A percentile compares a stretch with the other conserved stretches of the same genome.
Evolutionary conservation across 805 yeast species (phyloP).

Genomic region (Candida ponderosae): DNA sequence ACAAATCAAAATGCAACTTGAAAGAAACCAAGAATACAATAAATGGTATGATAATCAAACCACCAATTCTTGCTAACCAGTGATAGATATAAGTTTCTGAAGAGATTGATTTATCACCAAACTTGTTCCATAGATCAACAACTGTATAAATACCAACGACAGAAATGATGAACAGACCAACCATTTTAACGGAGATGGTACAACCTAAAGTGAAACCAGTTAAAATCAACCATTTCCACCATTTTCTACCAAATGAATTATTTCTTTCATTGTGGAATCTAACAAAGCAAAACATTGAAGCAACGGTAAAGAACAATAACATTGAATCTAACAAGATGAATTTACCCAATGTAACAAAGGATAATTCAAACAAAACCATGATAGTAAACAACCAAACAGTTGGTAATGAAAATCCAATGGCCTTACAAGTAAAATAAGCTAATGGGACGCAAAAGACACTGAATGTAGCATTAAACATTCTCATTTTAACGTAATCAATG

Average conservation of each 20-base stretch:
- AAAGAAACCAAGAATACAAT: conserved; percentile 56
- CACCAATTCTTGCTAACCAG: conserved; percentile 60
- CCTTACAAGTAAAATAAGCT: conserved; percentile 74
- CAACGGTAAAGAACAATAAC: conserved; percentile 78
- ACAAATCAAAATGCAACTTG: conserved; percentile 68
- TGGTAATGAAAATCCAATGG: conserved; percentile 61
- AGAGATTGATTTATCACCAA: conserved; percentile 58
- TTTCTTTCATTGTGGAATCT: conserved; percentile 58
- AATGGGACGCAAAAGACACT: conserved; percentile 81
- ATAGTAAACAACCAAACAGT: conserved; percentile 74
- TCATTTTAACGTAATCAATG: conserved; percentile 77
- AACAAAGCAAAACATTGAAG: conserved; percentile 69
- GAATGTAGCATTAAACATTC: conserved; percentile 79
- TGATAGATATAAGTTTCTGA: conserved; percentile 45
- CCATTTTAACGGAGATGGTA: conserved; percentile 92
- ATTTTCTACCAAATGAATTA: conserved; percentile 53
- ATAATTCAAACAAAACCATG: conserved; percentile 75
- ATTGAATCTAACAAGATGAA: conserved; percentile 90
- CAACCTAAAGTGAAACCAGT: conserved; percentile 88
- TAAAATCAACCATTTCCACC: conserved; percentile 91
- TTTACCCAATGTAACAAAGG: conserved; percentile 79
- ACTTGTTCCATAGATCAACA: conserved; percentile 77
- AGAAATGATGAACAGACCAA: conserved; percentile 84
- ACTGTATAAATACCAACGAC: conserved; percentile 86
- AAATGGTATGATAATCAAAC: conserved; percentile 59